phyloP scores from a whole-genome alignment of 805 yeast genomes.

The Starmerella bombicola region DNA sequence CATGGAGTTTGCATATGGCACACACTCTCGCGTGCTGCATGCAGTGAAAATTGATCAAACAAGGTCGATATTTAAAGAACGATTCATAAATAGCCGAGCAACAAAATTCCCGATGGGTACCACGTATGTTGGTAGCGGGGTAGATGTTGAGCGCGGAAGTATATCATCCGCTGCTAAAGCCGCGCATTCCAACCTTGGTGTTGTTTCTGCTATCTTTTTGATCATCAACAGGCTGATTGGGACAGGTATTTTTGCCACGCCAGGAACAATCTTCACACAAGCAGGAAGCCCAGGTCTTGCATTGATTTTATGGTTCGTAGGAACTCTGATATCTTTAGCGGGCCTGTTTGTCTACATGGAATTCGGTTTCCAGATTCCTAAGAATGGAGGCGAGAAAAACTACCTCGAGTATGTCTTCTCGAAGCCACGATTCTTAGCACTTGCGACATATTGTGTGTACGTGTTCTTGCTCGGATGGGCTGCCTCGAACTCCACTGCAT shows the following conservation, averaged over 20 bases:
- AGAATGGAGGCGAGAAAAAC: conserved; percentile 79
- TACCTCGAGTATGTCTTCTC: conserved; percentile 60
- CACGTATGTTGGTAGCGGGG: neutral
- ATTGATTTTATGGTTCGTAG: conserved; percentile 61
- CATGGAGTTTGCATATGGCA: too few relatives aligned
- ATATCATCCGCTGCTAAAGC: conserved; percentile 3
- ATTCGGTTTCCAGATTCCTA: conserved; percentile 55
- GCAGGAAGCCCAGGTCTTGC: conserved; percentile 64
- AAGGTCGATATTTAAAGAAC: too few relatives aligned
- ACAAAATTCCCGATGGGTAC: neutral
- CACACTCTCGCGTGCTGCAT: too few relatives aligned
- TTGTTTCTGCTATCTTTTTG: conserved; percentile 49
- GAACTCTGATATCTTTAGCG: conserved; percentile 52
- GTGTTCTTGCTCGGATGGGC: conserved; percentile 75
- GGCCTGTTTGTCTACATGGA: conserved; percentile 66
- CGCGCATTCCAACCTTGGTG: conserved; percentile 29
- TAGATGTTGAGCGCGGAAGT: conserved; percentile 6
- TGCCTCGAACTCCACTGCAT: conserved; percentile 67
- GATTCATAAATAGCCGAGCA: too few relatives aligned
- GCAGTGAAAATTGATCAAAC: too few relatives aligned
- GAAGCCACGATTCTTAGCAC: conserved; percentile 56
- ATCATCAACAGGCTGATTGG: conserved; percentile 61
- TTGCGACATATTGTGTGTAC: conserved; percentile 55
- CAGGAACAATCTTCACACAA: conserved; percentile 41
- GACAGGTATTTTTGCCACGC: conserved; percentile 65